Conservation (phyloP, 352 stramenopile species). For the Phytophthora uliginosa region DNA sequence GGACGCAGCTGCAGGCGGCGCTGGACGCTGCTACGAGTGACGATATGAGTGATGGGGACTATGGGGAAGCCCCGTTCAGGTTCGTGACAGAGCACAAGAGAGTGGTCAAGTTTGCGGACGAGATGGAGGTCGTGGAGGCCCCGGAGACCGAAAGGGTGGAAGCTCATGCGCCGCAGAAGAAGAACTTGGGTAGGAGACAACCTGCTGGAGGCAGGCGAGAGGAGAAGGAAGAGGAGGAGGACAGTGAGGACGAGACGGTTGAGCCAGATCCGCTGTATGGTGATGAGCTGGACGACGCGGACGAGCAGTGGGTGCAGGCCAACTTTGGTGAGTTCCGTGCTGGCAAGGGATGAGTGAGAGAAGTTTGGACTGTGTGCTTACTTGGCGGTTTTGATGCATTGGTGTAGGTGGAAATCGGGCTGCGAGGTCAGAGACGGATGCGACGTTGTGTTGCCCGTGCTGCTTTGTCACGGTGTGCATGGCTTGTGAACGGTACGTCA, state of each 20-base stretch:
- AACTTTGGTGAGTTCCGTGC: slow-evolving; percentile 56
- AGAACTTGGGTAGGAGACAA: slow-evolving; percentile 21
- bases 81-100: slow-evolving; percentile 36
- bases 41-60: slow-evolving; percentile 9
- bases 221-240: slow-evolving; percentile 6
- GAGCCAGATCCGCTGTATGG: slow-evolving; percentile 75
- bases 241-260: slow-evolving; percentile 27
- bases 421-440: slow-evolving; percentile 47
- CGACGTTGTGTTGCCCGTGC: slow-evolving; percentile 78
- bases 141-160: slow-evolving; percentile 27
- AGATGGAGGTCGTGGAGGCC: slow-evolving; percentile 25
- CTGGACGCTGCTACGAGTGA: slow-evolving; percentile 41
- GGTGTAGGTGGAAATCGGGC: slow-evolving; percentile 13
- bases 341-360: background rate
- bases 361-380: slow-evolving; percentile 4
- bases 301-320: slow-evolving; percentile 78
- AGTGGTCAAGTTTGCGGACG: slow-evolving; percentile 18
- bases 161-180: slow-evolving; percentile 50
- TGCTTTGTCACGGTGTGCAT: slow-evolving; percentile 88
- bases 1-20: slow-evolving; percentile 55
- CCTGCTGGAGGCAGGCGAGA: slow-evolving; percentile 4
- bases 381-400: background rate
- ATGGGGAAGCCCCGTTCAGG: slow-evolving; percentile 57
- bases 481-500: slow-evolving; percentile 64
- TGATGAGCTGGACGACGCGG: slow-evolving; percentile 65